Evolutionary conservation across 2,329 filamentous ascomycete species (phyloP), one percentile per base, ranked within the genome.

Genomic region (Beauveria varroae): DNA sequence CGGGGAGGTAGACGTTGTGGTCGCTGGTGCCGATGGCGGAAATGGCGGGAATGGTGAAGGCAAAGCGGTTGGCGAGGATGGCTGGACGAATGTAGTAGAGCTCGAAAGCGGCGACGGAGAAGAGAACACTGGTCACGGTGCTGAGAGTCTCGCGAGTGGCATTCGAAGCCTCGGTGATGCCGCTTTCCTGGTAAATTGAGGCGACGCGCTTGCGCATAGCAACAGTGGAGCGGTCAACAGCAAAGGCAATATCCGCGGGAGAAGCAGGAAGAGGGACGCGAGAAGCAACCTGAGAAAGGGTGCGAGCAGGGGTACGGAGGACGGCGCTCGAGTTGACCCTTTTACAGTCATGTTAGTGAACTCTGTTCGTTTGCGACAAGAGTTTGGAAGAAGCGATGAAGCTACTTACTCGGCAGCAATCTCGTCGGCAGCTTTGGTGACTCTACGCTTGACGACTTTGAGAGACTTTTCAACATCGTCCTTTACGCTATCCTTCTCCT

Each of bases 241-340:
- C 86, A 66, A 88, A 80, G 44, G 88, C 89, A 41, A 96, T 86
- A 63, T 89, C 86, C 46, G 89, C 87, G 6, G 92, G 92, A 2
- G 91, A 92, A 9, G 91, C 86, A 24, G 91, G 91, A 57, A 96
- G 79, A n/a, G 87, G 84, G 57, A 92, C 83, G 68, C 84, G 86
- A 62, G 78, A 71, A 63, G 78, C 73, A 63, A 84, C 81, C 56
- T 83, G 78, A 14, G 80, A 77, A 57, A 85, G 72, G 50, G 79
- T 79, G 67, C 81, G 82, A 26, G 74, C 77, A 18, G 81, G 78
- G 58, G 80, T 81, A 67, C 78, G 76, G 67, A 78, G 69, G 63
- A 81, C 68, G 66, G 82, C 75, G 57, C 76, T 75, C 46, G 81
- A 74, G 64, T 75, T 66, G 63, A 70, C 72, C 28, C 62, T 60